Percentiles rank a stretch among this genome's conserved stretches.
phyloP scores from a whole-genome alignment of 371 early-diverging fungal genomes.

The Umbelopsis sp. region DNA sequence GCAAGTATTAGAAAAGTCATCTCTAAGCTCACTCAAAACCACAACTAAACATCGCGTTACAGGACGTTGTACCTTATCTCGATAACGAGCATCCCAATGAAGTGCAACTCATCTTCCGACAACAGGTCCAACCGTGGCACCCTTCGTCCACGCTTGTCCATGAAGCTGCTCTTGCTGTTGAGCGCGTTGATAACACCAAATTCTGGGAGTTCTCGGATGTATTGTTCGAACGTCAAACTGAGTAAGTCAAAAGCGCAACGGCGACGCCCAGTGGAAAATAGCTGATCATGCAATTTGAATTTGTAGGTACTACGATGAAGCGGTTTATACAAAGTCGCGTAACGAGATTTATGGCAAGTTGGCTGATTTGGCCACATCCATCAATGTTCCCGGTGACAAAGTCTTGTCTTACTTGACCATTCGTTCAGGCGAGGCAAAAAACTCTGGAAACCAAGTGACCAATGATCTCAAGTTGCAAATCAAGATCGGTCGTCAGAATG shows the following conservation, averaged over 20 bases:
- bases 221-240: slow-evolving; percentile 64
- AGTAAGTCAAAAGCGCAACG: slow-evolving; percentile 39
- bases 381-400: slow-evolving; percentile 44
- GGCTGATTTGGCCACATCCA: slow-evolving; percentile 51
- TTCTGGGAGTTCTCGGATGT: slow-evolving; percentile 62
- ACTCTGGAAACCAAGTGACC: slow-evolving; percentile 65
- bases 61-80: slow-evolving; percentile 65
- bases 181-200: slow-evolving; percentile 55
- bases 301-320: slow-evolving; percentile 68
- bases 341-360: slow-evolving; percentile 48
- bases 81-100: slow-evolving; percentile 51
- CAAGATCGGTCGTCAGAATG: slow-evolving; percentile 69
- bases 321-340: slow-evolving; percentile 59
- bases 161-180: slow-evolving; percentile 84
- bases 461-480: slow-evolving; percentile 72
- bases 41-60: neutral
- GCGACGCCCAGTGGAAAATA: neutral
- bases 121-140: slow-evolving; percentile 90
- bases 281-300: neutral
- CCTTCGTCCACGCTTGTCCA: slow-evolving; percentile 74
- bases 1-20: slow-evolving; percentile 24
- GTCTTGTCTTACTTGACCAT: slow-evolving; percentile 51
- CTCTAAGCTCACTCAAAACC: neutral
- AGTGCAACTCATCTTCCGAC: slow-evolving; percentile 70
- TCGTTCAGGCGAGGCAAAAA: slow-evolving; percentile 46